Conservation (phyloP, 257 asterid species). For the Henckelia pumila region DNA sequence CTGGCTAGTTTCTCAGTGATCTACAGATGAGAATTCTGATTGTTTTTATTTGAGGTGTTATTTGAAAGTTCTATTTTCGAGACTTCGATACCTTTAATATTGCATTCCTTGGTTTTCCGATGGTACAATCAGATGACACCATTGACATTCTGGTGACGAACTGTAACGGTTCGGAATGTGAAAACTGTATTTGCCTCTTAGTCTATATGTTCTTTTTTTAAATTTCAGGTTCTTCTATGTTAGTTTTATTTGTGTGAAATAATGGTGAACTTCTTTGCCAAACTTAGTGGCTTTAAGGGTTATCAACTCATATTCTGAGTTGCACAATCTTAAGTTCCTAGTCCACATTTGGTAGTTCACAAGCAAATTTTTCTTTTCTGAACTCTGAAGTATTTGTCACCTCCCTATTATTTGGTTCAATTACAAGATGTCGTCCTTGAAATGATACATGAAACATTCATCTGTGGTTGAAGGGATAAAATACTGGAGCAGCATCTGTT, state of each 20-base stretch:
- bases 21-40: neutral
- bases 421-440: neutral
- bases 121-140: neutral
- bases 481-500: neutral
- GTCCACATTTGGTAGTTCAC: conserved; percentile 9
- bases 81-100: neutral
- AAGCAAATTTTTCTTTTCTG: neutral
- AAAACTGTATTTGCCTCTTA: neutral
- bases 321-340: neutral
- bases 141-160: neutral
- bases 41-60: neutral
- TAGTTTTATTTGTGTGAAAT: conserved; percentile 9
- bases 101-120: neutral
- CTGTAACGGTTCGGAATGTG: neutral
- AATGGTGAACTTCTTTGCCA: neutral
- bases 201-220: neutral
- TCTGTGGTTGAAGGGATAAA: neutral
- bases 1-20: conserved; percentile 9
- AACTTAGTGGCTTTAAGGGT: conserved; percentile 1
- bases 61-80: conserved; percentile 3
- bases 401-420: neutral
- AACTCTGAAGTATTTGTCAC: neutral
- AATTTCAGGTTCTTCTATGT: conserved; percentile 1
- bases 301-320: conserved; percentile 3
- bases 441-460: neutral